These are phyloP conservation scores for Hordeum vulgare DNA, from an alignment of 176 grass and related monocot species.

Conservation along the genomic window MorexV3_pseudomolecules_assembly NC_058521.1:242779344-242779843, in stretches of 20 bases:
- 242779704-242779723: constrained; percentile 38
- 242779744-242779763: constrained; percentile 28
- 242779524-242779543: constrained; percentile 42
- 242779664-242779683: constrained; percentile 36
- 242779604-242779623: constrained; percentile 51
- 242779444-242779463: constrained; percentile 34
- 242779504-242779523: constrained; percentile 34
- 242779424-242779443: constrained; percentile 51
- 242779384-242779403: constrained; percentile 80
- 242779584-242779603: constrained; percentile 33
- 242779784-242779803: constrained; percentile 51
- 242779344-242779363: constrained; percentile 90
- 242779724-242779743: constrained; percentile 43
- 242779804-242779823: constrained; percentile 53
- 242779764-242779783: constrained; percentile 60
- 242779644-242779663: constrained; percentile 28
- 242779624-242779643: constrained; percentile 34
- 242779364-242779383: constrained; percentile 65
- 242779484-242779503: constrained; percentile 37
- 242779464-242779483: constrained; percentile 56
- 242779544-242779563: constrained; percentile 42
- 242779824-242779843: constrained; percentile 62
- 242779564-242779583: constrained; percentile 31
- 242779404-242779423: constrained; percentile 37
- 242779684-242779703: constrained; percentile 27